Evolutionary conservation across 2,329 filamentous ascomycete species (phyloP).

Genomic region (Xylariaceae sp.): DNA sequence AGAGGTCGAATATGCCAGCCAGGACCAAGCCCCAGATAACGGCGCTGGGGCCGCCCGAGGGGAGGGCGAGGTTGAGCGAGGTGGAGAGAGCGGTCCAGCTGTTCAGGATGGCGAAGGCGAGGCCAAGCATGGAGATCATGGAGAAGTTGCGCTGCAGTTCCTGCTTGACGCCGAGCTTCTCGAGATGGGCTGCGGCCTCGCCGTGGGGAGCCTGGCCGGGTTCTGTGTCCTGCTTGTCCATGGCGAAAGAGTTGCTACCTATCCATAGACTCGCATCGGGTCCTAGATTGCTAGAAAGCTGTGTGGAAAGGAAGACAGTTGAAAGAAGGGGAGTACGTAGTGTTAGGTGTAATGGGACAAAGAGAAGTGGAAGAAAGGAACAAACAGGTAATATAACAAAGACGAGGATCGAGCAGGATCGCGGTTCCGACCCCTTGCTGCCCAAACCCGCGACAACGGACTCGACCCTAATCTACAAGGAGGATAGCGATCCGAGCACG

Average conservation of each 20-base stretch:
- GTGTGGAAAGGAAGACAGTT: too few relatives aligned
- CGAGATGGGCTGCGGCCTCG: slow-evolving; percentile 20
- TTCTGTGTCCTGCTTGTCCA: neutral
- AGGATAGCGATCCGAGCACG: neutral
- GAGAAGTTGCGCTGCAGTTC: slow-evolving; percentile 50
- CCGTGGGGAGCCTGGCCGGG: neutral
- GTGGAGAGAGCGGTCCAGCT: slow-evolving; percentile 42
- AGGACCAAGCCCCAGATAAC: slow-evolving; percentile 45
- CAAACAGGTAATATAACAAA: neutral
- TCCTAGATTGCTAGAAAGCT: neutral
- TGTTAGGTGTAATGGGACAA: too few relatives aligned
- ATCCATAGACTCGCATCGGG: neutral
- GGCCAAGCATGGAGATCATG: slow-evolving; percentile 43
- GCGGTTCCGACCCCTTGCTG: neutral
- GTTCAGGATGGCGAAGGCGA: slow-evolving; percentile 45
- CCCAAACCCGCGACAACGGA: neutral
- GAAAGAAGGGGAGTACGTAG: too few relatives aligned
- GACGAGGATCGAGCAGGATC: neutral
- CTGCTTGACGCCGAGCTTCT: slow-evolving; percentile 44
- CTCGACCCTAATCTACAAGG: neutral
- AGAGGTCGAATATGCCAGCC: slow-evolving; percentile 43
- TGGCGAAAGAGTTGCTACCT: neutral
- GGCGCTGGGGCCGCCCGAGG: slow-evolving; percentile 40
- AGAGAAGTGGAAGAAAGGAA: too few relatives aligned
- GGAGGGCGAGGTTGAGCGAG: slow-evolving; percentile 40